Conservation (phyloP, 1,139 yeast species). For the Yamadazyma triangularis region DNA sequence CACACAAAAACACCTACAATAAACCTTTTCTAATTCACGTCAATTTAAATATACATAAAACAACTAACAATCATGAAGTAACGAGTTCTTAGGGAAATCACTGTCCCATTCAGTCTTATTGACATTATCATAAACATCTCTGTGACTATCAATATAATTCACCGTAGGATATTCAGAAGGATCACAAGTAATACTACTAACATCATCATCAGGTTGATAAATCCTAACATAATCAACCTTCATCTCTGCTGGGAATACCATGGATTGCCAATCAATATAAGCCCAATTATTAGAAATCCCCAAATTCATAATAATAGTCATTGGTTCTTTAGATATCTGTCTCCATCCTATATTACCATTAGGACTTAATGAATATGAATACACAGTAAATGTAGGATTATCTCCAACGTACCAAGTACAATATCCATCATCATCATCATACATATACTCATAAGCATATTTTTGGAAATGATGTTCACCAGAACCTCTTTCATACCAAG, state of each 20-base stretch:
- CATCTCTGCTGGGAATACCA: constrained; percentile 65
- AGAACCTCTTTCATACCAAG: constrained; percentile 70
- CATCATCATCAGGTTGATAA: constrained; percentile 60
- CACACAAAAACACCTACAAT: no score
- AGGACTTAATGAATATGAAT: constrained; percentile 64
- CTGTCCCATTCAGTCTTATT: constrained; percentile 63
- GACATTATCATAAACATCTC: constrained; percentile 55
- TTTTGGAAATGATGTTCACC: constrained; percentile 53
- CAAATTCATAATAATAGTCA: constrained; percentile 72
- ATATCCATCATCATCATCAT: constrained; percentile 66
- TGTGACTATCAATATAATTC: constrained; percentile 65
- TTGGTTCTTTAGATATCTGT: constrained; percentile 75
- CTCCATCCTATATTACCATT: constrained; percentile 82
- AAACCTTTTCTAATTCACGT: no score
- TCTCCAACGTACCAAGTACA: constrained; percentile 79
- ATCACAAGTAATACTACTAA: constrained; percentile 59
- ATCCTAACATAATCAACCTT: constrained; percentile 72
- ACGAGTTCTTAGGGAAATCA: constrained; percentile 60
- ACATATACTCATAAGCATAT: constrained; percentile 73
- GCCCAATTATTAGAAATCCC: constrained; percentile 84
- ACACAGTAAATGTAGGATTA: constrained; percentile 58
- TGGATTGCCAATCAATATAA: constrained; percentile 70
- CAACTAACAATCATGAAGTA: constrained; percentile 15
- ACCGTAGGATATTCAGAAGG: constrained; percentile 70
- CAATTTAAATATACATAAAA: constrained; percentile 1